phyloP scores from a whole-genome alignment of 108 stramenopile species.

The Asterionellopsis glacialis region DNA sequence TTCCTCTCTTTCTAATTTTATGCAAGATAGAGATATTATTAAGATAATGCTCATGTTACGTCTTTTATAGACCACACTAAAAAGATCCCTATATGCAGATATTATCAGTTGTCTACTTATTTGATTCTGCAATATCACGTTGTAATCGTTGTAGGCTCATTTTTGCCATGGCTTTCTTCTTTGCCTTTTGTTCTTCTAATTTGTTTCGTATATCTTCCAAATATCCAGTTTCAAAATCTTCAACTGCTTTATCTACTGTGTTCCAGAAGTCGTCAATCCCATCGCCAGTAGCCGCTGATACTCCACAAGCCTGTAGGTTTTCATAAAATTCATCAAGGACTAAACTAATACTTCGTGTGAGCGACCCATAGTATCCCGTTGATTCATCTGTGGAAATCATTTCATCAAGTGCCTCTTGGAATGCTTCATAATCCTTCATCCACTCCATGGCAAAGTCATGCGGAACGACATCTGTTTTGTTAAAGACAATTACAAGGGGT shows the following conservation, averaged over 20 bases:
- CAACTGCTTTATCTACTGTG: slow-evolving; percentile 64
- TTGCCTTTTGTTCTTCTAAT: slow-evolving; percentile 78
- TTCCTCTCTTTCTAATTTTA: no score
- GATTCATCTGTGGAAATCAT: slow-evolving; percentile 16
- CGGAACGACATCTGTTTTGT: slow-evolving; percentile 90
- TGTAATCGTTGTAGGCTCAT: slow-evolving; percentile 38
- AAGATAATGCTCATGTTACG: no score
- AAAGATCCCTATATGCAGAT: no score
- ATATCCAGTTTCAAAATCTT: slow-evolving; percentile 85
- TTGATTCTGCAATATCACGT: slow-evolving; percentile 39
- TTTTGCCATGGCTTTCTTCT: slow-evolving; percentile 56
- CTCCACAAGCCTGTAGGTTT: slow-evolving; percentile 80
- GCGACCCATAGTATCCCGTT: slow-evolving; percentile 84
- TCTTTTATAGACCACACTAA: no score
- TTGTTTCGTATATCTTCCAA: slow-evolving; percentile 80
- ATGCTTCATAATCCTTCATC: slow-evolving; percentile 97
- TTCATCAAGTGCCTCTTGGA: slow-evolving; percentile 93
- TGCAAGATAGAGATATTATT: no score
- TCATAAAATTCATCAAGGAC: slow-evolving; percentile 98
- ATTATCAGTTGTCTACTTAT: no score
- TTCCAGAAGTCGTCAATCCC: slow-evolving; percentile 91
- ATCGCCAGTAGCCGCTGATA: slow-evolving; percentile 92
- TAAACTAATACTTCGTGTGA: slow-evolving; percentile 89
- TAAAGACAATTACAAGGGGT: slow-evolving; percentile 93
- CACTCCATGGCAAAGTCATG: slow-evolving; percentile 91